Evolutionary conservation across 139 green algal species (phyloP).

Genomic region (Coccomyxa sp.): DNA sequence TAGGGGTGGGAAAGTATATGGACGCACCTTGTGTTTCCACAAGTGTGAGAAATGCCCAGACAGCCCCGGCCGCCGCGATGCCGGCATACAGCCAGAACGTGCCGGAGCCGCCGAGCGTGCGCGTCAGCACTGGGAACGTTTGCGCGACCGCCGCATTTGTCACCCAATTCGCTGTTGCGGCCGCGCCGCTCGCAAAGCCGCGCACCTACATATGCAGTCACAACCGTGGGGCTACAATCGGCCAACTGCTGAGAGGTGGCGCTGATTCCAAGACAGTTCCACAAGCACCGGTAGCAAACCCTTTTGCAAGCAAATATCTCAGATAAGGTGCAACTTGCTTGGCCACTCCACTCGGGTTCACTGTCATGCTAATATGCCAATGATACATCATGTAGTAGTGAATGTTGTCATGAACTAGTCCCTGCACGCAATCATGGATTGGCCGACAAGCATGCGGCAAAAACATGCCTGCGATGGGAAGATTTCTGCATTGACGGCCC

Average conservation of each 20-base stretch:
- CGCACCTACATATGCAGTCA: constrained; percentile 21
- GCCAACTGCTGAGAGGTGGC: no score
- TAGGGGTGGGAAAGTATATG: no score
- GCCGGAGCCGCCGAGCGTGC: constrained; percentile 35
- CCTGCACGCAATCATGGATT: no score
- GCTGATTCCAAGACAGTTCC: no score
- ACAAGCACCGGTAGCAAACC: no score
- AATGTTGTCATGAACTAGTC: no score
- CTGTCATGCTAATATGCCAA: no score
- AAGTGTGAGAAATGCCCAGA: constrained; percentile 37
- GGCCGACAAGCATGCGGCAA: neutral
- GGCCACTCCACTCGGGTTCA: no score
- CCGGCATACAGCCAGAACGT: constrained; percentile 48
- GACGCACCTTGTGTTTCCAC: constrained; percentile 57
- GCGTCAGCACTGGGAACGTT: constrained; percentile 52
- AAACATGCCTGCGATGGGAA: constrained; percentile 40
- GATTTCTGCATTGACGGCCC: constrained; percentile 73
- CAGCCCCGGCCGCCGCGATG: constrained; percentile 29
- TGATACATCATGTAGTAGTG: no score
- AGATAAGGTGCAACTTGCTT: no score
- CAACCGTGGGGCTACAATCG: no score
- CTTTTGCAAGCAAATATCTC: no score
- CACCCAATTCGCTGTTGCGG: constrained; percentile 67
- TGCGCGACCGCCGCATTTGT: constrained; percentile 61
- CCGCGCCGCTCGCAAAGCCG: constrained; percentile 37